phyloP scores from a whole-genome alignment of 2,329 filamentous ascomycete species.

The Neocatenulostroma microsporum region DNA sequence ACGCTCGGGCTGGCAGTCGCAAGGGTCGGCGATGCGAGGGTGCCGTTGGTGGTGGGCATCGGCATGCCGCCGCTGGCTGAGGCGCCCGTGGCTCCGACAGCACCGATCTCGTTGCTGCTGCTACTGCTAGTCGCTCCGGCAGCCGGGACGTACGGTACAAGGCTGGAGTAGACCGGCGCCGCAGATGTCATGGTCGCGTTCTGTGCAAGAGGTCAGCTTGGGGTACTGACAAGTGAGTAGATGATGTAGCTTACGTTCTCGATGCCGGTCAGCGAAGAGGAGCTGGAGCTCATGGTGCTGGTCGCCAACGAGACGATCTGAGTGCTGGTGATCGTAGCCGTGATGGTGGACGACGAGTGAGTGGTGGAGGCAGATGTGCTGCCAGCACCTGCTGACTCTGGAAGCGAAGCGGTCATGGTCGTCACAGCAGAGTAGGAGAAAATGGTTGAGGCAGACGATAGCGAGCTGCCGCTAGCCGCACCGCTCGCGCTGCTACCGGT shows the following conservation, averaged over 20 bases:
- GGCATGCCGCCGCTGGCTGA: constrained; percentile 3
- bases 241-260: constrained; percentile 13
- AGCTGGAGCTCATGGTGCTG: constrained; percentile 1
- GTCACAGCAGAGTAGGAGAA: no score
- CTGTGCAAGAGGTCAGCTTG: constrained; percentile 9
- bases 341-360: background rate
- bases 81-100: constrained; percentile 10
- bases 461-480: background rate
- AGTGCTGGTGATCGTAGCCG: constrained; percentile 10
- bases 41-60: constrained; percentile 10
- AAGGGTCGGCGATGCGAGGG: constrained; percentile 7
- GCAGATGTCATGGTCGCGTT: constrained; percentile 9
- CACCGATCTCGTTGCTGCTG: constrained; percentile 11
- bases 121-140: constrained; percentile 2
- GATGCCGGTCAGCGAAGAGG: constrained; percentile 4
- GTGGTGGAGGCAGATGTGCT: constrained; percentile 5
- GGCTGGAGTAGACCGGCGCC: constrained; percentile 1
- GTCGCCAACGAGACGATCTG: constrained; percentile 5
- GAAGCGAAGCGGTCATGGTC: no score
- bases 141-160: constrained; percentile 1
- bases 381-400: no score
- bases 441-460: no score
- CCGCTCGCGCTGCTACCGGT: background rate
- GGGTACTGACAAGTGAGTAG: background rate
- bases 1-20: constrained; percentile 7